Evolutionary conservation across 495 filamentous ascomycete genomes (phyloP).

Genomic region (Hypomontagnella submonticulosa): DNA sequence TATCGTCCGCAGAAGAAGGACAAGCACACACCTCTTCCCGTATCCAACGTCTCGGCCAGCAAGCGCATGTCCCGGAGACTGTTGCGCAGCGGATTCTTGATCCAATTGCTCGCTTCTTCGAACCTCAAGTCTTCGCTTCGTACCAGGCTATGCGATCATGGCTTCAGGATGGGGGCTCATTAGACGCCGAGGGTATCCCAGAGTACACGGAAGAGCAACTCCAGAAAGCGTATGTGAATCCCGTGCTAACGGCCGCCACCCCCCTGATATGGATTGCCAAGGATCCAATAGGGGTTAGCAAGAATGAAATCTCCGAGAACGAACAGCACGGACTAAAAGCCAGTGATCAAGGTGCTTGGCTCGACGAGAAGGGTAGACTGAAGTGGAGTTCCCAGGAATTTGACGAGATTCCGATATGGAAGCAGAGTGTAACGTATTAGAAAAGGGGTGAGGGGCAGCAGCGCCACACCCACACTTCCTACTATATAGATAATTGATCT

Average conservation of each 20-base stretch:
- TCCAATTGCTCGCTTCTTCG: constrained; percentile 39
- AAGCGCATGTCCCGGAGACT: constrained; percentile 25
- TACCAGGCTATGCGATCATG: constrained; percentile 42
- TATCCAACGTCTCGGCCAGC: constrained; percentile 26
- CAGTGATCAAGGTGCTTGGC: constrained; percentile 72
- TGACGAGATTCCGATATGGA: constrained; percentile 73
- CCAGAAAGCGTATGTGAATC: constrained; percentile 71
- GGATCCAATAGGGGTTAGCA: constrained; percentile 72
- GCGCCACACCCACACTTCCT: too few relatives aligned
- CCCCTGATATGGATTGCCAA: constrained; percentile 77
- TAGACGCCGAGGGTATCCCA: constrained; percentile 59
- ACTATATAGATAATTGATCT: too few relatives aligned
- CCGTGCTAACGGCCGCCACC: constrained; percentile 68
- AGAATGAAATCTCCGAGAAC: constrained; percentile 63
- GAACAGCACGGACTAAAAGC: constrained; percentile 47
- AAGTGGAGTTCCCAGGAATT: constrained; percentile 60
- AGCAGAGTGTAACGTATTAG: constrained; percentile 61
- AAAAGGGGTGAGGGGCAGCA: background rate
- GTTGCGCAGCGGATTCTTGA: constrained; percentile 43
- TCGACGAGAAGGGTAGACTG: constrained; percentile 68
- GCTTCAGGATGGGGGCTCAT: constrained; percentile 52
- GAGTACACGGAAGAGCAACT: constrained; percentile 66
- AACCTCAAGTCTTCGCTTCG: constrained; percentile 38
- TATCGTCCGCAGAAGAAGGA: constrained; percentile 51
- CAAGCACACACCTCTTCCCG: constrained; percentile 22